Percentiles rank a stretch among this genome's conserved stretches.
Conservation (phyloP, 2,329 filamentous ascomycete genomes). For the Xylariaceae sp. region DNA sequence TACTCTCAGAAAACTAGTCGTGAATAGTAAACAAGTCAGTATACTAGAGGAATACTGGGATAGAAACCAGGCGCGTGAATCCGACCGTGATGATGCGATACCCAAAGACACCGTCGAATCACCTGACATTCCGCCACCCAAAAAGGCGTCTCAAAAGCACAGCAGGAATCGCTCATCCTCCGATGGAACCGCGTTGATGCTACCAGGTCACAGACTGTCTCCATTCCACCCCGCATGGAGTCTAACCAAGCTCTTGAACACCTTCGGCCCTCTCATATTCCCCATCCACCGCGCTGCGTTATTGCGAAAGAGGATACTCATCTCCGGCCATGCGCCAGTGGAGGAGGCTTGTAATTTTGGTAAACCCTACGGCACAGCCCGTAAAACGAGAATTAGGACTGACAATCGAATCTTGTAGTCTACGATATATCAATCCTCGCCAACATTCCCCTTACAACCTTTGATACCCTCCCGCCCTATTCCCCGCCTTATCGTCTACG, state of each 20-base stretch:
- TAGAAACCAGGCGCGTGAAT: slow-evolving; percentile 47
- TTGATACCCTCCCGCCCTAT: slow-evolving; percentile 63
- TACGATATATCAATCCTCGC: slow-evolving; percentile 93
- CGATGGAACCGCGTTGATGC: slow-evolving; percentile 57
- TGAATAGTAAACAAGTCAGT: slow-evolving; percentile 60
- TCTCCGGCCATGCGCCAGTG: slow-evolving; percentile 83
- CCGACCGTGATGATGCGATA: slow-evolving; percentile 33
- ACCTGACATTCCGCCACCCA: slow-evolving; percentile 43
- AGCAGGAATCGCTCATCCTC: slow-evolving; percentile 58
- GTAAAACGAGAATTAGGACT: slow-evolving; percentile 1
- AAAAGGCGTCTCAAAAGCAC: slow-evolving; percentile 39
- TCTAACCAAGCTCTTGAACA: slow-evolving; percentile 71
- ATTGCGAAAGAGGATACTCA: slow-evolving; percentile 80
- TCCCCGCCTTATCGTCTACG: slow-evolving; percentile 65
- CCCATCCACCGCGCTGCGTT: slow-evolving; percentile 85
- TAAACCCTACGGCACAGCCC: slow-evolving; percentile 39
- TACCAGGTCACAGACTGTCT: slow-evolving; percentile 65
- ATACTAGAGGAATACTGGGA: slow-evolving; percentile 81
- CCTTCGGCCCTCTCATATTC: slow-evolving; percentile 88
- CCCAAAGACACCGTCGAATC: slow-evolving; percentile 49
- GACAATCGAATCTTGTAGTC: slow-evolving; percentile 51
- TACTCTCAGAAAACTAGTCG: slow-evolving; percentile 54
- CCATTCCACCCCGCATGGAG: slow-evolving; percentile 84
- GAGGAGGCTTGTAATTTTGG: slow-evolving; percentile 85
- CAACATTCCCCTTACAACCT: slow-evolving; percentile 75